phyloP scores from a whole-genome alignment of 192 early-diverging fungal species.

The Haplosporangium gracile region DNA sequence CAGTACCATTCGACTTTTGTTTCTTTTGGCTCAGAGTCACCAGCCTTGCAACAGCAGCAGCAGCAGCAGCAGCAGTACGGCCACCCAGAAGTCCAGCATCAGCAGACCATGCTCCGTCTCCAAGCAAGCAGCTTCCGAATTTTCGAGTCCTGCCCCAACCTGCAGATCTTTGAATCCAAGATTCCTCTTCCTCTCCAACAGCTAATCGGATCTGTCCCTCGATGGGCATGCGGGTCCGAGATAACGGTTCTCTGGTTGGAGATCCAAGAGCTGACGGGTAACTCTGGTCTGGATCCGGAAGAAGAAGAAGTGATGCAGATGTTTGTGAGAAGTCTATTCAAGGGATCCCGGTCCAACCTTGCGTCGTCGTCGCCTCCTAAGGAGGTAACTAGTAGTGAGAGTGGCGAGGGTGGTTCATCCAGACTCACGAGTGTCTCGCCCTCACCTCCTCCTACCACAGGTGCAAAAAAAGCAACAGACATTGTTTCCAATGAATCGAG shows the following conservation, averaged over 20 bases:
- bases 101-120: constrained; percentile 1
- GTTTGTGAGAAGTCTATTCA: constrained; percentile 43
- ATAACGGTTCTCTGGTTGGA: constrained; percentile 22
- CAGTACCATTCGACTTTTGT: background rate
- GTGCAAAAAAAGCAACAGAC: background rate
- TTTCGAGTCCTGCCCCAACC: constrained; percentile 12
- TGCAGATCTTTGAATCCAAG: constrained; percentile 23
- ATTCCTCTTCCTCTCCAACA: constrained; percentile 22
- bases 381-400: background rate
- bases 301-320: constrained; percentile 47
- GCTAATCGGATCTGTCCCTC: constrained; percentile 21
- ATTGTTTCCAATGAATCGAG: background rate
- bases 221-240: constrained; percentile 17
- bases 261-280: constrained; percentile 28
- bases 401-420: background rate
- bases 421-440: background rate
- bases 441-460: background rate
- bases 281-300: constrained; percentile 24
- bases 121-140: constrained; percentile 15
- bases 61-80: background rate
- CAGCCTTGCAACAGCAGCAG: background rate
- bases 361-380: background rate
- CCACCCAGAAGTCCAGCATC: background rate
- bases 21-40: background rate
- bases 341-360: background rate